A percentile compares a stretch with the other conserved stretches of the same genome.
Evolutionary conservation across 2,329 filamentous ascomycete genomes (phyloP).

Genomic region (Botrytis galanthina): DNA sequence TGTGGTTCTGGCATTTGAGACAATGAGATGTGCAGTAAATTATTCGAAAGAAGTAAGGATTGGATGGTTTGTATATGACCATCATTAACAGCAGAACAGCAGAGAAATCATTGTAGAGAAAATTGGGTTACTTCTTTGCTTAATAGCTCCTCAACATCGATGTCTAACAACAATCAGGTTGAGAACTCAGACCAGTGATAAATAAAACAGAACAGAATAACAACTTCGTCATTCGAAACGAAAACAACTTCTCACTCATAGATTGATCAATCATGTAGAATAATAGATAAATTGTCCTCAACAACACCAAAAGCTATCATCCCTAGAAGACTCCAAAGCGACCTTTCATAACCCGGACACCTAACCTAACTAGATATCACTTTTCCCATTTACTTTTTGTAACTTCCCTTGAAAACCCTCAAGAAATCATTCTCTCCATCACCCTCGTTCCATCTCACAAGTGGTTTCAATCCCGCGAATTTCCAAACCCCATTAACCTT

Average conservation of each 20-base stretch:
- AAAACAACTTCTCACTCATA: neutral
- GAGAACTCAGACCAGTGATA: neutral
- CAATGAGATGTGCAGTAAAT: neutral
- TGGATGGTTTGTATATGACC: neutral
- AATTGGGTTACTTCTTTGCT: neutral
- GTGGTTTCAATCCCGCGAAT: slow-evolving; percentile 35
- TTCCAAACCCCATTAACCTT: slow-evolving; percentile 36
- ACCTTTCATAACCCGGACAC: neutral
- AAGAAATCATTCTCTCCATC: slow-evolving; percentile 30
- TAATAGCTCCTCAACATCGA: neutral
- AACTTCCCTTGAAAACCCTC: slow-evolving; percentile 34
- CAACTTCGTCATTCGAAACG: neutral
- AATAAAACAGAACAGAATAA: neutral
- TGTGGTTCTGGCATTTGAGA: too few relatives aligned
- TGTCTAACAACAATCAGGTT: neutral
- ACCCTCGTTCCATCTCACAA: slow-evolving; percentile 33
- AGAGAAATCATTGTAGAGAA: neutral
- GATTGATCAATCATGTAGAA: neutral
- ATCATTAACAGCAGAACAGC: neutral
- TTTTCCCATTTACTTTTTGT: slow-evolving; percentile 7
- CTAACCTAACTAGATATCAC: neutral
- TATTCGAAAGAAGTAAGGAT: too few relatives aligned
- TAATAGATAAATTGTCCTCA: neutral
- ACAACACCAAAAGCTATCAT: neutral
- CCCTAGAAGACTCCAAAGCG: neutral